These are phyloP conservation scores for Toxicodendron radicans DNA, from an alignment of 345 rosid species.

Conservation along the genomic window DNA sequence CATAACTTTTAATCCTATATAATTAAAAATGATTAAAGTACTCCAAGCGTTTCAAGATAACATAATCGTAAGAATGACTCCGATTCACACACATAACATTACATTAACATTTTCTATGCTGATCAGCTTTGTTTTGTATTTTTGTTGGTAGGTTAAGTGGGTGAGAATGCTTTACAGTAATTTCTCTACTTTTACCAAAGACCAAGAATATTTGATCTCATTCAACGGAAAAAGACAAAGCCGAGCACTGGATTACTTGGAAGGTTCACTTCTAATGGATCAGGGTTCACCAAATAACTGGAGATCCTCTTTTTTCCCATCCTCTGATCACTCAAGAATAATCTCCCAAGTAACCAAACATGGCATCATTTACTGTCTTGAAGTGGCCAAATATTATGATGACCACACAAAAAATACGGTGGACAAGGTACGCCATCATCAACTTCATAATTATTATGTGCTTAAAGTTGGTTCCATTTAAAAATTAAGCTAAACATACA, in stretches of 20 bases:
- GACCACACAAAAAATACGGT: slow-evolving; percentile 37
- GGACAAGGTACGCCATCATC: slow-evolving; percentile 34
- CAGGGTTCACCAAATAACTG: slow-evolving; percentile 55
- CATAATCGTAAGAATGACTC: too few species aligned
- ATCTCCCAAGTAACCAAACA: slow-evolving; percentile 48
- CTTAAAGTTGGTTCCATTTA: neutral
- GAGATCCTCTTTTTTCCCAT: slow-evolving; percentile 70
- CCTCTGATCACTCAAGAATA: slow-evolving; percentile 51
- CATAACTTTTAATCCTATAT: too few species aligned
- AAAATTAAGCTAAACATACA: too few species aligned
- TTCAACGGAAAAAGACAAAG: slow-evolving; percentile 38
- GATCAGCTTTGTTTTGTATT: neutral
- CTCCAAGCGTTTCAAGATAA: too few species aligned
- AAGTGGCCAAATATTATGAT: slow-evolving; percentile 65
- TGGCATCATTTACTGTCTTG: slow-evolving; percentile 68
- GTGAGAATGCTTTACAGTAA: slow-evolving; percentile 66
- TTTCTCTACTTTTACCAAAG: slow-evolving; percentile 57
- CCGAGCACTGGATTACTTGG: slow-evolving; percentile 52
- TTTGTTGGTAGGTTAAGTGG: slow-evolving; percentile 58
- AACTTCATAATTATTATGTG: neutral
- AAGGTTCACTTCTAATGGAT: slow-evolving; percentile 64
- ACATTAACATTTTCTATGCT: neutral
- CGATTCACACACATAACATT: too few species aligned
- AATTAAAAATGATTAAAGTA: too few species aligned
- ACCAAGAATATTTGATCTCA: slow-evolving; percentile 67